Evolutionary conservation across 1,139 yeast species (phyloP).

Genomic region (Candida tunisiensis): DNA sequence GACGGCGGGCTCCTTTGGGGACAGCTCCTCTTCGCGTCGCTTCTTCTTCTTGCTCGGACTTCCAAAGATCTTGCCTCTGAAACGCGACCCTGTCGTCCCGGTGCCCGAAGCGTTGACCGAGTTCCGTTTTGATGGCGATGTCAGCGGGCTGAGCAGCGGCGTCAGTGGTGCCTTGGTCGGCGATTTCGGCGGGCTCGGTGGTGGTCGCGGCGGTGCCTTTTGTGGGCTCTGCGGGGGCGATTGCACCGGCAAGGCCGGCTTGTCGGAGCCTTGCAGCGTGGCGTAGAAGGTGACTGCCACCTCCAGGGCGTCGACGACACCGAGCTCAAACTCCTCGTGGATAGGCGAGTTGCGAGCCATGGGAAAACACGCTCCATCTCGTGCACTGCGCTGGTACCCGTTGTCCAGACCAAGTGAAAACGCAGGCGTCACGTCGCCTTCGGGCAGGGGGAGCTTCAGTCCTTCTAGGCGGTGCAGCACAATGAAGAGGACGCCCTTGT

Average conservation of each 20-base stretch:
- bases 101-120: neutral
- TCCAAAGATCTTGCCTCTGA: slow-evolving; percentile 3
- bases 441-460: no score
- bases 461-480: no score
- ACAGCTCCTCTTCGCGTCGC: neutral
- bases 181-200: neutral
- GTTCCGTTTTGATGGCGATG: no score
- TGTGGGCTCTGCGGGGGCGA: neutral
- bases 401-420: slow-evolving; percentile 69
- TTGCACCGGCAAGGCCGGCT: slow-evolving; percentile 5
- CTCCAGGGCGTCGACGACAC: slow-evolving; percentile 49
- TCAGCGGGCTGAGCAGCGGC: neutral
- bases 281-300: slow-evolving; percentile 59
- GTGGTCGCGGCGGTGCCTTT: neutral
- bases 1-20: slow-evolving; percentile 1
- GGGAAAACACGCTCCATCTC: slow-evolving; percentile 11
- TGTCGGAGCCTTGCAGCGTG: slow-evolving; percentile 14
- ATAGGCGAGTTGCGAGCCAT: slow-evolving; percentile 22
- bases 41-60: slow-evolving; percentile 4
- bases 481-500: no score
- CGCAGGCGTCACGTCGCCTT: no score
- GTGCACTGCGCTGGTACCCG: slow-evolving; percentile 78
- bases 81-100: slow-evolving; percentile 1
- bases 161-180: neutral
- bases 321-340: slow-evolving; percentile 73